phyloP scores from a whole-genome alignment of 805 yeast species.

The Nakazawaea peltata region DNA sequence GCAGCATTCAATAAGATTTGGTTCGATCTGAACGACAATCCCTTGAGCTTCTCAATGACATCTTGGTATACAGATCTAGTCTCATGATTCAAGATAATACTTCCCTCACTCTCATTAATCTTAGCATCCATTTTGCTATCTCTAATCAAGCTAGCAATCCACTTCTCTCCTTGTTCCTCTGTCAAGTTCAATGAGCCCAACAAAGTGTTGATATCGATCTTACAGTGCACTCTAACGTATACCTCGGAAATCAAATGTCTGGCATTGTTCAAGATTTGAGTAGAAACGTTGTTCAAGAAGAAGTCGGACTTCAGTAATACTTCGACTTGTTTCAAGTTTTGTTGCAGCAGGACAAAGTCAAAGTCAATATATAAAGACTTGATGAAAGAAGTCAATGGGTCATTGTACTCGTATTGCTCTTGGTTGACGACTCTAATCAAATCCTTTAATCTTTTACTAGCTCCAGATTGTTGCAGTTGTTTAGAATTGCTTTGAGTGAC shows the following conservation, averaged over 20 bases:
- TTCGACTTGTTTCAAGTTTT: constrained; percentile 38
- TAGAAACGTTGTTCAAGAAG: constrained; percentile 38
- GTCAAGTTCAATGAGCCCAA: constrained; percentile 34
- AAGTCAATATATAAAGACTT: constrained; percentile 48
- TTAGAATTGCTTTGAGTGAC: constrained; percentile 23
- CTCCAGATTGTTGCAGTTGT: constrained; percentile 20
- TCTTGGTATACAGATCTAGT: constrained; percentile 55
- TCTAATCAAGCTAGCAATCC: constrained; percentile 41
- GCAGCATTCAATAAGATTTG: constrained; percentile 43
- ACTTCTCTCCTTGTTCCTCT: constrained; percentile 40
- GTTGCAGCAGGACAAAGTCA: constrained; percentile 47
- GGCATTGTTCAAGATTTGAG: constrained; percentile 35
- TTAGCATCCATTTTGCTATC: constrained; percentile 46
- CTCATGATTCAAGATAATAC: constrained; percentile 45
- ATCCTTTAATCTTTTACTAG: constrained; percentile 51
- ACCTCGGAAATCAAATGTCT: constrained; percentile 45
- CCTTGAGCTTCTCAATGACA: constrained; percentile 61
- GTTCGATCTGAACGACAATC: constrained; percentile 49
- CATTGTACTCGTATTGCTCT: constrained; percentile 57
- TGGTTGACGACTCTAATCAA: constrained; percentile 48
- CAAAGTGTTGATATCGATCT: constrained; percentile 36
- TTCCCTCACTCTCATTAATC: constrained; percentile 42
- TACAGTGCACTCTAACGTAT: constrained; percentile 44
- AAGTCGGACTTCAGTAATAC: constrained; percentile 45
- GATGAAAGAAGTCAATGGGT: constrained; percentile 54